Percentiles rank a stretch among this genome's conserved stretches.
These are phyloP conservation scores for Euphorbia celastroides DNA, from an alignment of 441 rosid species.

Conservation along the genomic window DNA sequence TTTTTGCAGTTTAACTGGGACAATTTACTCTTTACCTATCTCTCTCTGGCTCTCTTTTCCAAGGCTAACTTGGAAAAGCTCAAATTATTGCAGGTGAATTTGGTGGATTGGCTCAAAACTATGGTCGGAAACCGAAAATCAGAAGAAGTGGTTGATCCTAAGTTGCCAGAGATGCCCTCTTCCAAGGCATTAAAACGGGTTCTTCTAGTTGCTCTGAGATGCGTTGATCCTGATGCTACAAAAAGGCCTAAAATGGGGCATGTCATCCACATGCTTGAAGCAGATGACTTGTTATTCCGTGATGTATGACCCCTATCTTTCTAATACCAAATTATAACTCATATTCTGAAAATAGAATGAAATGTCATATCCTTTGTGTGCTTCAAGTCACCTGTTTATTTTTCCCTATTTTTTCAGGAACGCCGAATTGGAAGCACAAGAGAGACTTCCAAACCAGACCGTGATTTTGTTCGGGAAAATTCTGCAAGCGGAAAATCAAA, in stretches of 20 bases:
- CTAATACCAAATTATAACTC: neutral
- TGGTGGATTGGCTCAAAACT: constrained; percentile 89
- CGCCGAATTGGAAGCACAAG: constrained; percentile 45
- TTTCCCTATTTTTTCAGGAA: constrained; percentile 35
- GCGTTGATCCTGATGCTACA: constrained; percentile 95
- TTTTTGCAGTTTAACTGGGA: neutral
- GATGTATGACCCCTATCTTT: constrained; percentile 43
- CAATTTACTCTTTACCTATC: neutral
- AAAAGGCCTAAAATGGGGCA: constrained; percentile 98
- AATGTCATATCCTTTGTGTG: neutral
- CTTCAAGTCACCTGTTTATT: constrained; percentile 1
- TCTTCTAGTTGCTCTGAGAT: constrained; percentile 77
- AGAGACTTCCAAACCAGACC: constrained; percentile 36
- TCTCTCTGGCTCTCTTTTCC: too few species aligned
- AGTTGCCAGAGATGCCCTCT: constrained; percentile 73
- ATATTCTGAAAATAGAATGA: constrained; percentile 2
- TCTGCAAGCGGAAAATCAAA: constrained; percentile 23
- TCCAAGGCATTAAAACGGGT: constrained; percentile 87
- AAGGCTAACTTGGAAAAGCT: constrained; percentile 15
- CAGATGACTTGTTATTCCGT: constrained; percentile 65
- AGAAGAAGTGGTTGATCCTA: constrained; percentile 87
- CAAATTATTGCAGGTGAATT: constrained; percentile 53
- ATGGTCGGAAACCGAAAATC: constrained; percentile 86
- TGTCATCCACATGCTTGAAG: constrained; percentile 95
- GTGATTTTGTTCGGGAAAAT: constrained; percentile 26